These are phyloP conservation scores for Trypanosoma theileri DNA, from an alignment of 208 protist genomes.

Conservation along the genomic window DNA sequence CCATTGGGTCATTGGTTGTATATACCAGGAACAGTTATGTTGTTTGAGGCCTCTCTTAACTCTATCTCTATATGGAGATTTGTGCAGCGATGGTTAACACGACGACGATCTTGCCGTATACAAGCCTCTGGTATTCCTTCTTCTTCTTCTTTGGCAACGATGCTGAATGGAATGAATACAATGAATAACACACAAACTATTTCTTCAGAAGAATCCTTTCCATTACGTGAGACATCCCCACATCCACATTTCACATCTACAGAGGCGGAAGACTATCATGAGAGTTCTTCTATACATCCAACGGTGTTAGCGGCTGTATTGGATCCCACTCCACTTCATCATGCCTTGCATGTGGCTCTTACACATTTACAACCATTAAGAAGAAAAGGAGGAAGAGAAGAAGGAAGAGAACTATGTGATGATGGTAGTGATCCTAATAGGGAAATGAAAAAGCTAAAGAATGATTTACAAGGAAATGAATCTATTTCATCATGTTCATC, in stretches of 20 bases:
- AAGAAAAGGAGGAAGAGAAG: background rate
- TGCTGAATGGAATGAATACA: background rate
- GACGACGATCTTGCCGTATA: constrained; percentile 4
- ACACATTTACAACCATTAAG: constrained; percentile 7
- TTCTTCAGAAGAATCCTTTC: no score
- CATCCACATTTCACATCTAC: no score
- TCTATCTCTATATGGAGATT: constrained; percentile 8
- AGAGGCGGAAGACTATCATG: no score
- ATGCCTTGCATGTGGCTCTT: constrained; percentile 19
- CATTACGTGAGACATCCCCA: no score
- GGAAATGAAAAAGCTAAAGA: background rate
- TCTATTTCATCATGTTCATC: background rate
- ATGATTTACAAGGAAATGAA: background rate
- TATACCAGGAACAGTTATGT: constrained; percentile 14
- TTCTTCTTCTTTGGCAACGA: background rate
- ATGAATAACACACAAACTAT: background rate
- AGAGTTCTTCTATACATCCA: background rate
- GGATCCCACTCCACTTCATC: constrained; percentile 8
- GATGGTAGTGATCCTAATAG: background rate
- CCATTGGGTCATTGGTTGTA: constrained; percentile 19
- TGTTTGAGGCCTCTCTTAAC: constrained; percentile 14
- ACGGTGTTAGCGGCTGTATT: constrained; percentile 1
- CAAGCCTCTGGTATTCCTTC: background rate
- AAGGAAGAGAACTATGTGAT: background rate
- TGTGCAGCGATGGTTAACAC: background rate